These are phyloP conservation scores for Hordeum vulgare DNA, from an alignment of 176 grass and related monocot species.

Conservation along the genomic window DNA sequence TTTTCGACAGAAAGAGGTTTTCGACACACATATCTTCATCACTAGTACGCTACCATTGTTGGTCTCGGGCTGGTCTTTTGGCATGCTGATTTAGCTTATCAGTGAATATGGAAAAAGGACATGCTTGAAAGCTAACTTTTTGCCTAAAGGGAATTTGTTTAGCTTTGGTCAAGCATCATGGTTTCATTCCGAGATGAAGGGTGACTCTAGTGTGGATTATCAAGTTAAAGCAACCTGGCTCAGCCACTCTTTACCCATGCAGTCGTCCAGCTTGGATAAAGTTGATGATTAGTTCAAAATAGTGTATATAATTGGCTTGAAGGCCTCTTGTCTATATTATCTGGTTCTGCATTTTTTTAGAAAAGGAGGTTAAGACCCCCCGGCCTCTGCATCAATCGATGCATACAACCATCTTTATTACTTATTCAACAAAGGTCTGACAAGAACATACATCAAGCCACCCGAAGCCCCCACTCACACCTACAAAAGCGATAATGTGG, in stretches of 20 bases:
- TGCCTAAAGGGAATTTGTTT: neutral
- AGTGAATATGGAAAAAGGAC: neutral
- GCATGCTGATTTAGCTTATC: neutral
- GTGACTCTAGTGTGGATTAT: neutral
- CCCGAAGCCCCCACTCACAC: too few species aligned
- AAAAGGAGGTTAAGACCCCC: too few species aligned
- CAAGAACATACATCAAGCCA: too few species aligned
- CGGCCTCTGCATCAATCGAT: too few species aligned
- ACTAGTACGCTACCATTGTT: neutral
- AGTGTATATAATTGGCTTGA: neutral
- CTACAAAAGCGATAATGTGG: too few species aligned
- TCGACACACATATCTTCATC: neutral
- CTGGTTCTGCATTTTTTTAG: neutral
- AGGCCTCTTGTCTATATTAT: neutral
- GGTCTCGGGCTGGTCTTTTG: neutral
- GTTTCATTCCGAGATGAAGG: neutral
- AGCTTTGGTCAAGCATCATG: neutral
- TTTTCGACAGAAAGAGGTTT: neutral
- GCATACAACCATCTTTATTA: too few species aligned
- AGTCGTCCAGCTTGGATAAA: neutral
- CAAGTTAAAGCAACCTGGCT: neutral
- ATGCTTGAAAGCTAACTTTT: neutral
- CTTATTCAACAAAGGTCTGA: too few species aligned
- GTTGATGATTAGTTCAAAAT: neutral
- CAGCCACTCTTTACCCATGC: neutral